Evolutionary conservation across 2,329 filamentous ascomycete species (phyloP).

Genomic region (Fusarium robinianum): DNA sequence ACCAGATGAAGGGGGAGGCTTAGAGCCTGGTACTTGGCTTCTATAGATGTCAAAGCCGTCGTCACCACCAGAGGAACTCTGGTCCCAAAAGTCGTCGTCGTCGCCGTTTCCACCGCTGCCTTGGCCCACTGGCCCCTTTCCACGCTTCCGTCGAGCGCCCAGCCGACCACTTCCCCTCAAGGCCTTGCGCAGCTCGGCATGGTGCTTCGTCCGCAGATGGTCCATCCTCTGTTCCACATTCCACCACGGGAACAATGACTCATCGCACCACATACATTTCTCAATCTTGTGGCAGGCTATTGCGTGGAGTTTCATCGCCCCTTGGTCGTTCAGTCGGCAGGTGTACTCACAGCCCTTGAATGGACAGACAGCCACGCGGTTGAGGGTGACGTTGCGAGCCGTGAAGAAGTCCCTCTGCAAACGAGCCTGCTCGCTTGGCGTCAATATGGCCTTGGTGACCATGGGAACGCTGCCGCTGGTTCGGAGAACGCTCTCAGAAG

Average conservation of each 20-base stretch:
- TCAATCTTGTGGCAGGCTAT: conserved; percentile 39
- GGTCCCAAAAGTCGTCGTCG: too few species aligned
- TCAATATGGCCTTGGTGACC: conserved; percentile 46
- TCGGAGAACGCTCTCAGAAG: conserved; percentile 44
- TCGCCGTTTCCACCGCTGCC: too few species aligned
- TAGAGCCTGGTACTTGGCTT: too few species aligned
- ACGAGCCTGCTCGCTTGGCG: conserved; percentile 45
- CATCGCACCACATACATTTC: conserved; percentile 45
- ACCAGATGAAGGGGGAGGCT: too few species aligned
- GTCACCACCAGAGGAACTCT: too few species aligned
- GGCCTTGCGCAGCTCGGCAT: conserved; percentile 23
- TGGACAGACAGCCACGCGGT: conserved; percentile 44
- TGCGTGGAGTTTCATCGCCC: conserved; percentile 44
- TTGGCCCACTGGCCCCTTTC: too few species aligned
- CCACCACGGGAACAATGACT: conserved; percentile 40
- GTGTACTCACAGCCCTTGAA: conserved; percentile 44
- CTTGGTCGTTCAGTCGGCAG: conserved; percentile 38
- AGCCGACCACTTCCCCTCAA: conserved; percentile 4
- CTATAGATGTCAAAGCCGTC: too few species aligned
- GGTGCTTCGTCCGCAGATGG: conserved; percentile 42
- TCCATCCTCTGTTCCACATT: conserved; percentile 23
- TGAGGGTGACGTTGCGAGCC: conserved; percentile 19
- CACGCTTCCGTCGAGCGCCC: background rate
- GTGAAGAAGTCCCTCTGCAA: conserved; percentile 35
- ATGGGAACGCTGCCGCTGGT: conserved; percentile 43